These are phyloP conservation scores for Xanthoconium separans DNA, from an alignment of 1,284 basidiomycete genomes.

Conservation along the genomic window DNA sequence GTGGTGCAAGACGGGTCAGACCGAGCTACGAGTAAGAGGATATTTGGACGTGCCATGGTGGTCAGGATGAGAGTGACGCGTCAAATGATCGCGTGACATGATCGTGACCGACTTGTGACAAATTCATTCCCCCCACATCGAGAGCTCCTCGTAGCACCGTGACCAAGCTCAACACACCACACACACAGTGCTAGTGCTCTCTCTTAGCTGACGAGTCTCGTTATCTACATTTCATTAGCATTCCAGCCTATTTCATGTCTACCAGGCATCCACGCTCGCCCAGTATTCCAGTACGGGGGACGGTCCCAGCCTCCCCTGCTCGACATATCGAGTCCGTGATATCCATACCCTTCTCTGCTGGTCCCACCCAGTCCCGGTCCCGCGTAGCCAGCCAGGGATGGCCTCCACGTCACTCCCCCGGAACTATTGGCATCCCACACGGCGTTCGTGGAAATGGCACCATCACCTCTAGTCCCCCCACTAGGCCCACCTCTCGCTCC, in stretches of 20 bases:
- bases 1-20: neutral
- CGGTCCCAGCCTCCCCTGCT: slow-evolving; percentile 44
- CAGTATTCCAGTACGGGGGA: slow-evolving; percentile 57
- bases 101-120: slow-evolving; percentile 28
- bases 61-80: slow-evolving; percentile 31
- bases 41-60: slow-evolving; percentile 39
- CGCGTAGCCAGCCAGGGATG: slow-evolving; percentile 36
- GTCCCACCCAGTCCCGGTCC: slow-evolving; percentile 34
- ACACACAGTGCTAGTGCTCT: too few relatives aligned
- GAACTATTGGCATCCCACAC: slow-evolving; percentile 34
- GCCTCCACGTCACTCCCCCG: slow-evolving; percentile 29
- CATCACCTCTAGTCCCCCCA: slow-evolving; percentile 38
- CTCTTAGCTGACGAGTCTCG: too few relatives aligned
- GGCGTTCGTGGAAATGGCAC: slow-evolving; percentile 35
- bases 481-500: slow-evolving; percentile 39
- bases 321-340: slow-evolving; percentile 64
- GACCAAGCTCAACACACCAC: too few relatives aligned
- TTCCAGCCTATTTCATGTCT: slow-evolving; percentile 38
- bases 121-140: slow-evolving; percentile 15
- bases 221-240: too few relatives aligned
- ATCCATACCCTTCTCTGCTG: slow-evolving; percentile 52
- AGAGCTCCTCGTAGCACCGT: neutral
- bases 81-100: slow-evolving; percentile 21
- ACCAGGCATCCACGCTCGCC: slow-evolving; percentile 55
- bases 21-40: neutral